Percentiles rank a stretch among this genome's conserved stretches.
These are phyloP conservation scores for Phaeotremella fagi DNA, from an alignment of 768 basidiomycete genomes.

Conservation along the genomic window DNA sequence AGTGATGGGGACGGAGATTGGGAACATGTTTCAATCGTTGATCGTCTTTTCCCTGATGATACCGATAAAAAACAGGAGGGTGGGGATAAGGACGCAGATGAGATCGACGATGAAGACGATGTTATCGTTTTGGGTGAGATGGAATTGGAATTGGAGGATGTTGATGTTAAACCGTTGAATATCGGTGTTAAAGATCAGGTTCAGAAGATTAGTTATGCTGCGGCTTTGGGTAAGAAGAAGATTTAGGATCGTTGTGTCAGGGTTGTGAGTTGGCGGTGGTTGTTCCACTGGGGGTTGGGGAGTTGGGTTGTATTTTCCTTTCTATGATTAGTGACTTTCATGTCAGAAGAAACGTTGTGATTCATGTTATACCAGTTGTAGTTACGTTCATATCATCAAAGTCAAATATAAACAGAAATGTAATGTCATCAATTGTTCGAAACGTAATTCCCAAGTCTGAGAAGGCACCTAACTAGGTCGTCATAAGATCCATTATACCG, in stretches of 20 bases:
- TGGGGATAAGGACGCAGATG: slow-evolving; percentile 11
- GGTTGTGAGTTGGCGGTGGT: too few relatives aligned
- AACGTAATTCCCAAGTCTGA: too few relatives aligned
- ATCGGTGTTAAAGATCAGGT: background rate
- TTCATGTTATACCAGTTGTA: too few relatives aligned
- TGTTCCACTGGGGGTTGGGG: too few relatives aligned
- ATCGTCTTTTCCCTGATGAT: background rate
- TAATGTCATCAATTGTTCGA: too few relatives aligned
- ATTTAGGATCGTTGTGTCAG: too few relatives aligned
- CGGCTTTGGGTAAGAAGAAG: background rate
- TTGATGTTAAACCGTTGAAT: background rate
- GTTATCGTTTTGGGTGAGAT: slow-evolving; percentile 37
- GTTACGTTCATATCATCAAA: too few relatives aligned
- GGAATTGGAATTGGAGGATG: slow-evolving; percentile 28
- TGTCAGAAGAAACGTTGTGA: too few relatives aligned
- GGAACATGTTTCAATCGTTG: slow-evolving; percentile 13
- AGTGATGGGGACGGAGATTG: slow-evolving; percentile 19
- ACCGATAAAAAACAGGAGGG: slow-evolving; percentile 3
- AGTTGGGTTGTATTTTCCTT: too few relatives aligned
- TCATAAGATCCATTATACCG: background rate
- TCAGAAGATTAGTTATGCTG: background rate
- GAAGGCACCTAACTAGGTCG: background rate
- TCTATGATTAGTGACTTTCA: too few relatives aligned
- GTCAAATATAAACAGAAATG: too few relatives aligned
- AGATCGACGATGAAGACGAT: slow-evolving; percentile 32